A percentile compares a stretch with the other conserved stretches of the same genome.
phyloP scores from a whole-genome alignment of 495 filamentous ascomycete species.

The Aspergillus conjunctus region DNA sequence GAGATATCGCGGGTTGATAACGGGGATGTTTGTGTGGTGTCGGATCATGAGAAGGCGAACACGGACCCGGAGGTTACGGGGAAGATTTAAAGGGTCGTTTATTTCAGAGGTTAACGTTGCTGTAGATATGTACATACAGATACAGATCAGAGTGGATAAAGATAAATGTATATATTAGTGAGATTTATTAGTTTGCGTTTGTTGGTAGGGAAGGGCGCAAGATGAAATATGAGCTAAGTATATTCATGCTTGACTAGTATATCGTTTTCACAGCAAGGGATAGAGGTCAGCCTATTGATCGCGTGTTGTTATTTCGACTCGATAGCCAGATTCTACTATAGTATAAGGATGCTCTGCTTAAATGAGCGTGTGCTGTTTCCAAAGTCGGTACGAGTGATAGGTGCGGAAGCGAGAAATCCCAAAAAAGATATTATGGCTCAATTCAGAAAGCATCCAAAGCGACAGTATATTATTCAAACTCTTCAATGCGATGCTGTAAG shows the following conservation, averaged over 20 bases:
- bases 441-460: conserved; percentile 35
- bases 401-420: conserved; percentile 27
- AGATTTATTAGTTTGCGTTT: neutral
- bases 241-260: neutral
- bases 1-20: conserved; percentile 46
- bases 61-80: conserved; percentile 51
- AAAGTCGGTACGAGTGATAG: conserved; percentile 18
- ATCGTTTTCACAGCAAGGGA: neutral
- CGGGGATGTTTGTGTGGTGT: conserved; percentile 60
- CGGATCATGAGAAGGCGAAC: conserved; percentile 71
- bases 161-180: neutral
- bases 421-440: conserved; percentile 35
- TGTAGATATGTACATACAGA: no score
- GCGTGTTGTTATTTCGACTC: neutral
- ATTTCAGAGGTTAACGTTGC: no score
- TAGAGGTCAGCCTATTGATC: neutral
- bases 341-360: neutral
- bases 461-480: conserved; percentile 33
- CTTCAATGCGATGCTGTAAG: conserved; percentile 17
- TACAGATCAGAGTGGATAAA: neutral
- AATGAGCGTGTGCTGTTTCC: conserved; percentile 14
- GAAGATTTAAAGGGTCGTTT: conserved; percentile 25
- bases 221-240: neutral
- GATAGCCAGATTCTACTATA: neutral
- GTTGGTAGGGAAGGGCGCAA: neutral